Evolutionary conservation across 305 asterid genomes (phyloP), one percentile per base, ranked within the genome.

Genomic region (Fraxinus paxiana): DNA sequence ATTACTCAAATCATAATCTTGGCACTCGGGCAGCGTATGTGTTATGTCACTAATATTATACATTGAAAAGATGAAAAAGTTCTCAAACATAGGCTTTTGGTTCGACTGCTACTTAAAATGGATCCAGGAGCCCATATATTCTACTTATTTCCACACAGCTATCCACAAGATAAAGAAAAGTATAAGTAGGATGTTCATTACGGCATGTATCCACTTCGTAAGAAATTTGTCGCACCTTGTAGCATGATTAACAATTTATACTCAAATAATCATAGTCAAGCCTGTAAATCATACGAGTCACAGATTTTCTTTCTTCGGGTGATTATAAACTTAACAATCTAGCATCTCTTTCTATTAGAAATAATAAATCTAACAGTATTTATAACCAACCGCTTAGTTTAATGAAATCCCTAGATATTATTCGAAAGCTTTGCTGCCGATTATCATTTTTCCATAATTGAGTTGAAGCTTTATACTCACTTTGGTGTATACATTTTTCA

Each of bases 391-490:
- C 26, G 12, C 35, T 79, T 10, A 67, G 33, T 76, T 79, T 69
- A 75, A 20, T 79, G 30, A 38, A 51, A 34, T 38, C 41, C 48
- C 74, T 72, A 59, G 37, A 26, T 12, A 37, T 75, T 31, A 73
- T 22, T 71, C 34, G 18, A 46, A 79, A 26, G 43, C 28, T 9
- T 46, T 6, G 22, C 56, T 22, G 41, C 73, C 3, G 5, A 20
- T 18, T 18, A 28, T 76, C 59, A 63, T 63, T 28, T 70, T 56
- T 8, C 33, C 35, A 72, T 38, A 34, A 5, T 8, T 67, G 38
- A 80, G 46, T 69, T 26, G 70, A 35, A 76, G 38, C 28, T 69
- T 65, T 41, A 75, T 22, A 67, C 28, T 63, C 59, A 80, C 61
- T 46, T 30, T 65, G 63, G 51, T 70, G 31, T 76, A 80, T 35